A percentile compares a stretch with the other conserved stretches of the same genome.
Evolutionary conservation across 164 flowering plant genomes (phyloP).

Genomic region (Sedum album): DNA sequence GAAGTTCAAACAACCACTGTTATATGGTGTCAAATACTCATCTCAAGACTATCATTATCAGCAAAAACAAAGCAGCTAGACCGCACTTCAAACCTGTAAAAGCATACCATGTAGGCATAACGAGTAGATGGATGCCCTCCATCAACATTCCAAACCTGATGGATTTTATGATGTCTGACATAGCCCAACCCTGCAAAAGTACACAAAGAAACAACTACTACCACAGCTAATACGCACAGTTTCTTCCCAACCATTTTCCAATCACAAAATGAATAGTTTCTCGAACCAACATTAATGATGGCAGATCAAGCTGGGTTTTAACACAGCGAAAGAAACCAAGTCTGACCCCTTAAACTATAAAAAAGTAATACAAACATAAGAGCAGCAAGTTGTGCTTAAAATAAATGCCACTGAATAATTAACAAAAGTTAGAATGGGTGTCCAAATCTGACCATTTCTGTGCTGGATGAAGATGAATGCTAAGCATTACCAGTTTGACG

Average conservation of each 20-base stretch:
- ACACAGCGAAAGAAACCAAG: neutral
- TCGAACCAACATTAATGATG: neutral
- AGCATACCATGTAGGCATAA: neutral
- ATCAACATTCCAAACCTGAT: neutral
- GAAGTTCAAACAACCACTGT: neutral
- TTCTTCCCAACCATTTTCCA: neutral
- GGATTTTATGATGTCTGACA: neutral
- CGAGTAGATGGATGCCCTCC: neutral
- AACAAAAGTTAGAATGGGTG: neutral
- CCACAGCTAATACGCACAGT: neutral
- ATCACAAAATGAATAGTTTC: neutral
- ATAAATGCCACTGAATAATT: neutral
- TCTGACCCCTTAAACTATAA: neutral
- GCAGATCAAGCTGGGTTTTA: neutral
- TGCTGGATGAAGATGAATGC: neutral
- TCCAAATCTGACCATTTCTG: neutral
- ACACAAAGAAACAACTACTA: constrained; percentile 1
- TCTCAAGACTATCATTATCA: neutral
- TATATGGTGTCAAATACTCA: neutral
- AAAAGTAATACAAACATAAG: neutral
- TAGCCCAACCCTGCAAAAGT: neutral
- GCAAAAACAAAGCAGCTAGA: no score
- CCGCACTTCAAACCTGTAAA: no score
- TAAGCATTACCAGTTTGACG: neutral
- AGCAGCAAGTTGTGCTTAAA: neutral